Conservation (phyloP, 2,329 filamentous ascomycete species). For the Aspergillus flavus region DNA sequence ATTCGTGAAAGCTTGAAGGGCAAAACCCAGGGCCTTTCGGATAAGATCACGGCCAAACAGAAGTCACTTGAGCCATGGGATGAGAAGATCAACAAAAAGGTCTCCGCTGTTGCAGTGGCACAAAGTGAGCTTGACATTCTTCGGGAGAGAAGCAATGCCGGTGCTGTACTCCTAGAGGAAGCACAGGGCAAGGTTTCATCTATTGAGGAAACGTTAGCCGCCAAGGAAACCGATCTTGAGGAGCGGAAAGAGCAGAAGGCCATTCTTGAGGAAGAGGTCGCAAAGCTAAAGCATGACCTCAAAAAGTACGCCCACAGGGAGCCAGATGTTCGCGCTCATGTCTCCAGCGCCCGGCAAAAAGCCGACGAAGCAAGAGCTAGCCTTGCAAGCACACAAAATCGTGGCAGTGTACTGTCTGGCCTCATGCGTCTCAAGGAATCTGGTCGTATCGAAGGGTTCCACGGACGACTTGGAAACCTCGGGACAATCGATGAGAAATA, state of each 20-base stretch:
- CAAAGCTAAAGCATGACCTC: slow-evolving; percentile 71
- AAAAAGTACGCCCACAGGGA: slow-evolving; percentile 74
- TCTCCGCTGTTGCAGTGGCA: slow-evolving; percentile 89
- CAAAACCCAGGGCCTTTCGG: slow-evolving; percentile 92
- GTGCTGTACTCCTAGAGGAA: slow-evolving; percentile 80
- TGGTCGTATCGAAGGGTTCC: slow-evolving; percentile 94
- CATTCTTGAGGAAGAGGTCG: slow-evolving; percentile 72
- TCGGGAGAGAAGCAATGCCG: slow-evolving; percentile 83
- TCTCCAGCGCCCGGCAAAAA: slow-evolving; percentile 89
- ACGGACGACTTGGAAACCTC: slow-evolving; percentile 90
- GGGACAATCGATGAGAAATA: slow-evolving; percentile 92
- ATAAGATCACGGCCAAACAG: slow-evolving; percentile 89
- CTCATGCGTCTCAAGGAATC: slow-evolving; percentile 95
- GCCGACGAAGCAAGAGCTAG: slow-evolving; percentile 94
- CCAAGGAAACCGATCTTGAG: slow-evolving; percentile 75
- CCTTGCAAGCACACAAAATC: slow-evolving; percentile 84
- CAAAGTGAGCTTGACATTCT: slow-evolving; percentile 94
- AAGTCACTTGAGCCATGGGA: slow-evolving; percentile 96
- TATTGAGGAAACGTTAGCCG: slow-evolving; percentile 70
- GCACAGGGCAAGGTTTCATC: slow-evolving; percentile 74
- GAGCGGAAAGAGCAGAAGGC: slow-evolving; percentile 73
- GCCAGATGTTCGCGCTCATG: slow-evolving; percentile 76
- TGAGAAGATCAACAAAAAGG: slow-evolving; percentile 94
- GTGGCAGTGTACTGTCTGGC: slow-evolving; percentile 87
- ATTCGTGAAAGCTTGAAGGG: slow-evolving; percentile 89